Conservation (phyloP, 2,329 filamentous ascomycete genomes). For the Fusarium kyushuense region DNA sequence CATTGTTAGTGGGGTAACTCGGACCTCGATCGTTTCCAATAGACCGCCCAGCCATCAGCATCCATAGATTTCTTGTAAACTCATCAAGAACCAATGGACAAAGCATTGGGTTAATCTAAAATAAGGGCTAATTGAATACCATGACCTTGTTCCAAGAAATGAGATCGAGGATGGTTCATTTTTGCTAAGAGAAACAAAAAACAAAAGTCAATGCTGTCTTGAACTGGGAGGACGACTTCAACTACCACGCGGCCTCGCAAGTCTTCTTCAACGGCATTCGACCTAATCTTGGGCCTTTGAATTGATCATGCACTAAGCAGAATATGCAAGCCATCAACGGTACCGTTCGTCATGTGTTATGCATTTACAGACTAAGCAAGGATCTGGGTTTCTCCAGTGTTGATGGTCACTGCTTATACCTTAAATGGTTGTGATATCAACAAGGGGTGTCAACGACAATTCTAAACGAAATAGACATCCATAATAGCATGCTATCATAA, state of each 20-base stretch:
- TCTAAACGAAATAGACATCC: not conserved
- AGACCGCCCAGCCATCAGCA: not conserved
- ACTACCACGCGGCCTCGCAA: too few relatives aligned
- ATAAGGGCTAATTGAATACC: not conserved
- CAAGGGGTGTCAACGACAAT: not conserved
- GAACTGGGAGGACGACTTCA: not conserved
- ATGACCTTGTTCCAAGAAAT: not conserved
- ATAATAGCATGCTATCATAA: not conserved
- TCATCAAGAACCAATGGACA: not conserved
- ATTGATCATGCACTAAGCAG: not conserved
- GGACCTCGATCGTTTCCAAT: not conserved
- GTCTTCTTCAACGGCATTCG: not conserved
- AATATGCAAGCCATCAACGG: not conserved
- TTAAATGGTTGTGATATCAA: not conserved
- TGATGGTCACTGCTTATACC: not conserved
- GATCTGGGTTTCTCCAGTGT: not conserved
- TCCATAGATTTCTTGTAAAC: not conserved
- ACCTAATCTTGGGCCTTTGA: not conserved
- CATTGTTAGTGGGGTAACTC: conserved; percentile 13
- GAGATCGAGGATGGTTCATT: not conserved
- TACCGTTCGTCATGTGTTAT: not conserved
- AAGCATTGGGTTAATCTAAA: not conserved
- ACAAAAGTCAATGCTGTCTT: not conserved
- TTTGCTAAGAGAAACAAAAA: not conserved
- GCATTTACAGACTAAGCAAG: conserved; percentile 1